phyloP scores from a whole-genome alignment of 2,329 filamentous ascomycete species.

The Fusarium circinatum region DNA sequence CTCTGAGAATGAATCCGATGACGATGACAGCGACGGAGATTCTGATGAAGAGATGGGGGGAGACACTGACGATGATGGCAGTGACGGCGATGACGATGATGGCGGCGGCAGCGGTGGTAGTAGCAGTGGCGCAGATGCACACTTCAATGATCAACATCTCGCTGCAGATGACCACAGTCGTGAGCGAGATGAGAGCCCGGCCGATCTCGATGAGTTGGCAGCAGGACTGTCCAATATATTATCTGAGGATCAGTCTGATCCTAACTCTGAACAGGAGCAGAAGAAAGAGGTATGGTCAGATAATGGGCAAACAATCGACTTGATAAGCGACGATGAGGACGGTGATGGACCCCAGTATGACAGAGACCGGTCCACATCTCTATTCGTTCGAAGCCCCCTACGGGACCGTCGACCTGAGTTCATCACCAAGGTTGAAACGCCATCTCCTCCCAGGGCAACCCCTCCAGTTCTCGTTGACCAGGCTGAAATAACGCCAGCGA shows the following conservation, averaged over 20 bases:
- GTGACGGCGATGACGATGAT: neutral
- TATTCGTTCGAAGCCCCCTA: constrained; percentile 15
- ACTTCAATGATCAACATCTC: neutral
- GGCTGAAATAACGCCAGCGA: neutral
- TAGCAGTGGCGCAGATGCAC: neutral
- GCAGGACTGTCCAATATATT: neutral
- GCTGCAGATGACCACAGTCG: neutral
- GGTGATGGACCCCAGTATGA: neutral
- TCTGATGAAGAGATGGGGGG: neutral
- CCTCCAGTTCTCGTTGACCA: too few relatives aligned
- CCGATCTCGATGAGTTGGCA: neutral
- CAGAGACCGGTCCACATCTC: neutral
- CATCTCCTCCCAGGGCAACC: neutral
- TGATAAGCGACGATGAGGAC: neutral
- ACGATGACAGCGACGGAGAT: neutral
- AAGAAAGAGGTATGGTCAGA: neutral
- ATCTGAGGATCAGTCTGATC: neutral
- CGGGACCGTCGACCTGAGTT: neutral
- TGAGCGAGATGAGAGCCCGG: neutral
- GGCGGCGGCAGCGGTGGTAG: neutral
- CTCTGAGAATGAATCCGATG: neutral
- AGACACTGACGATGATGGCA: neutral
- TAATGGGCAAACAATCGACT: neutral
- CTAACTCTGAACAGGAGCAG: neutral
- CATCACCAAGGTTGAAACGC: constrained; percentile 11